Evolutionary conservation across 306 rosid species (phyloP), one percentile per base, ranked within the genome.

Genomic region (Geum urbanum): DNA sequence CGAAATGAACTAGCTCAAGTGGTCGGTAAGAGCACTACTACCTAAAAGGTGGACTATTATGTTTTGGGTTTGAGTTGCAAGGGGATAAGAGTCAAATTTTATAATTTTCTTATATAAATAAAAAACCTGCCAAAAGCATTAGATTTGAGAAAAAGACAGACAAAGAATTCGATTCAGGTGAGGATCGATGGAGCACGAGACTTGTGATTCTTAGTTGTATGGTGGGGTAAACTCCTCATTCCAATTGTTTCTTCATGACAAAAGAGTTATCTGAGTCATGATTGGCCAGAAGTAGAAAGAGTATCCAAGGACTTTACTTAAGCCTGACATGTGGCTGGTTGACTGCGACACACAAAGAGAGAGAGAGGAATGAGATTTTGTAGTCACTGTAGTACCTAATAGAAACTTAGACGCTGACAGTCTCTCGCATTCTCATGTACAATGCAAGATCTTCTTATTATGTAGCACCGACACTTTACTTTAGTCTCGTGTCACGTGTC

Each of bases 331-430:
- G 24, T 37, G 46, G 65, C 37, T 0, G n/a, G 7, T 51, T 51
- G 61, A 22, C 39, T 10, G 37, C 7, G 16, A 55, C 61, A 22
- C 15, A 4, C 14, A 1, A 15, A 9, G 6, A n/a, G 14, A 61
- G 2, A 59, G 64, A 12, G 18, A 11, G 6, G 41, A 57, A 22
- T 57, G 41, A 57, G 63, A 57, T 57, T 57, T 10, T 56, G 5
- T 57, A 57, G 63, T 57, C 43, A 16, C 8, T 57, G 47, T 60
- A 8, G 46, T 4, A 60, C 45, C 46, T 12, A 60, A 60, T 60
- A 12, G 16, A 37, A 60, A 14, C 66, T 39, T 47, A 53, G 65
- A 60, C 46, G 45, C 46, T 46, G 65, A 60, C 63, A 24, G 41
- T 56, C 62, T 56, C 61, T 56, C 5, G 22, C 62, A 27, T 27